These are phyloP conservation scores for Aphanoascus verrucosus DNA, from an alignment of 2,329 filamentous ascomycete genomes.

Conservation along the genomic window DNA sequence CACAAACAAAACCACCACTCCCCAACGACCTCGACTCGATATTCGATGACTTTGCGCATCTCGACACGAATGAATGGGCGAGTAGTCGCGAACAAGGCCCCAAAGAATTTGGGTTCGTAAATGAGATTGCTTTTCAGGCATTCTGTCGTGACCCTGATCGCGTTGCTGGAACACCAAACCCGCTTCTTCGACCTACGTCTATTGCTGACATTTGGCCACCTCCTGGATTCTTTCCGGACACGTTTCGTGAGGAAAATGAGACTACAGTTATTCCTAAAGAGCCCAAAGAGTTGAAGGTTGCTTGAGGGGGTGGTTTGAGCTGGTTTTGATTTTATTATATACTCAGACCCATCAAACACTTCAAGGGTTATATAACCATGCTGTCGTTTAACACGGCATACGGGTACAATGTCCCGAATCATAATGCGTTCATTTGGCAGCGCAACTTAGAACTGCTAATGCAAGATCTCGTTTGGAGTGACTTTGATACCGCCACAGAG, in stretches of 20 bases:
- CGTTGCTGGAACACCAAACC: constrained; percentile 17
- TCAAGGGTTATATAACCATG: not conserved
- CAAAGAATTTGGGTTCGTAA: constrained; percentile 2
- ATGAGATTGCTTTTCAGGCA: constrained; percentile 8
- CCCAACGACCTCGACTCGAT: constrained; percentile 33
- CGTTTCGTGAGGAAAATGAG: constrained; percentile 24
- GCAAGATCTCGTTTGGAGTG: too few species aligned
- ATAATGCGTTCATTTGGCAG: not conserved
- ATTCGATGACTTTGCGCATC: constrained; percentile 37
- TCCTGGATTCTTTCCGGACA: constrained; percentile 34
- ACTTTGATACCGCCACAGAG: too few species aligned
- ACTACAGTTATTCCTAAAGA: not conserved
- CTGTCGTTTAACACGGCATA: too few species aligned
- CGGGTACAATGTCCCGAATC: too few species aligned
- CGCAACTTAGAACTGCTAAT: too few species aligned
- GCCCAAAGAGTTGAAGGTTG: not conserved
- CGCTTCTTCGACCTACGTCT: constrained; percentile 30
- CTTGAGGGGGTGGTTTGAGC: not conserved
- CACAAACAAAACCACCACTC: not conserved
- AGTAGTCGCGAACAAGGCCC: constrained; percentile 5
- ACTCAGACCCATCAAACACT: not conserved
- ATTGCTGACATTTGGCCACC: constrained; percentile 37
- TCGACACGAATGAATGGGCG: constrained; percentile 33
- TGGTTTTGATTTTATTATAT: not conserved
- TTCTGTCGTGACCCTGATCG: constrained; percentile 8